These are phyloP conservation scores for Globisporangium barbulae DNA, from an alignment of 352 stramenopile genomes.

Conservation along the genomic window DNA sequence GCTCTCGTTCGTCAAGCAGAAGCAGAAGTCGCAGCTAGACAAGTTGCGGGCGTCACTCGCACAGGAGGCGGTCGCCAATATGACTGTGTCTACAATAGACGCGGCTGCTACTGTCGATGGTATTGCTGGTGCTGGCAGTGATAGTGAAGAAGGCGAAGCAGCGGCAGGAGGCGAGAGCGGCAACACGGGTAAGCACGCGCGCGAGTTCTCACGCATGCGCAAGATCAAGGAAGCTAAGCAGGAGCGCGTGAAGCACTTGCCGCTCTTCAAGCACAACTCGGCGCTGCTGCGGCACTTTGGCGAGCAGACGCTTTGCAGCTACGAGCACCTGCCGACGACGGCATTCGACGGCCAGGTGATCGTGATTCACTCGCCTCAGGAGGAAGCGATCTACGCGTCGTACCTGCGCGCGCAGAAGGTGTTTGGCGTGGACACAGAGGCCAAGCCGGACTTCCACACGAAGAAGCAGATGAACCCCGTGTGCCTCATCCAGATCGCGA, in stretches of 20 bases:
- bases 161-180: slow-evolving; percentile 4
- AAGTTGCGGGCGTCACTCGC: slow-evolving; percentile 31
- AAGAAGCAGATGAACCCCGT: slow-evolving; percentile 60
- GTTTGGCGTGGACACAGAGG: slow-evolving; percentile 78
- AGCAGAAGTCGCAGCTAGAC: slow-evolving; percentile 46
- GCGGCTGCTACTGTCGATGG: neutral
- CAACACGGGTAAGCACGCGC: slow-evolving; percentile 16
- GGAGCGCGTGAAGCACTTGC: slow-evolving; percentile 55
- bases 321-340: slow-evolving; percentile 43
- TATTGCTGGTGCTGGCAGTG: neutral
- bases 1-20: slow-evolving; percentile 30
- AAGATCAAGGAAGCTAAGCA: slow-evolving; percentile 47
- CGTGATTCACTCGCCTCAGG: slow-evolving; percentile 58
- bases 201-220: slow-evolving; percentile 55
- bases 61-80: slow-evolving; percentile 19
- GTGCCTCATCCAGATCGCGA: slow-evolving; percentile 77
- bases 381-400: slow-evolving; percentile 43
- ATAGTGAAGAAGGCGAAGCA: slow-evolving; percentile 5
- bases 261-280: slow-evolving; percentile 65
- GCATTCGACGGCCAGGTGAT: slow-evolving; percentile 52
- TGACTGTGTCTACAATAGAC: slow-evolving; percentile 9
- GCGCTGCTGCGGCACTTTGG: slow-evolving; percentile 46
- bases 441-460: slow-evolving; percentile 61
- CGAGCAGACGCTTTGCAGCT: slow-evolving; percentile 43
- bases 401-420: slow-evolving; percentile 60